These are phyloP conservation scores for Aureobasidium sp. DNA, from an alignment of 2,329 filamentous ascomycete genomes.

Conservation along the genomic window DNA sequence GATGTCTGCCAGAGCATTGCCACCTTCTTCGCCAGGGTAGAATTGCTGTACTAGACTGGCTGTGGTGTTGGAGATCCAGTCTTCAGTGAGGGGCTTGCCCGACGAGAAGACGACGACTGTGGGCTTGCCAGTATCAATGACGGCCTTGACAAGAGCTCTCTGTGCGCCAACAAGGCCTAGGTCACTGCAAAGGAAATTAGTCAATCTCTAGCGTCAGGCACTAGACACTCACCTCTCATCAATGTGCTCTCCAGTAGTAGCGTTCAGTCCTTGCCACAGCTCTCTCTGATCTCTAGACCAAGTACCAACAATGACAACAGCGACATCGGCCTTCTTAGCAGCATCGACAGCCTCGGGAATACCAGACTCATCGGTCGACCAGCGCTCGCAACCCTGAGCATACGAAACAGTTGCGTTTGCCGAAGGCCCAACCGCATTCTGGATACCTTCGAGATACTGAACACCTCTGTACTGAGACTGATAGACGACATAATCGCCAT, in stretches of 20 bases:
- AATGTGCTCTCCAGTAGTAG: conserved; percentile 68
- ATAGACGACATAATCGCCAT: conserved; percentile 68
- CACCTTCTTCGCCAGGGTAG: conserved; percentile 64
- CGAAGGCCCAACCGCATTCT: conserved; percentile 42
- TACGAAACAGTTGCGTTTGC: conserved; percentile 55
- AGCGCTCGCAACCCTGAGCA: conserved; percentile 63
- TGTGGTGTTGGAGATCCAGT: conserved; percentile 61
- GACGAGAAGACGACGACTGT: conserved; percentile 62
- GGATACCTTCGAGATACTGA: conserved; percentile 64
- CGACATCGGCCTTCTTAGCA: conserved; percentile 61
- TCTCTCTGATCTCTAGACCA: conserved; percentile 68
- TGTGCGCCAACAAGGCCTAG: conserved; percentile 65
- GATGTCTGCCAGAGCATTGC: conserved; percentile 58
- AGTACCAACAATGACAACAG: conserved; percentile 66
- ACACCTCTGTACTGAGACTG: conserved; percentile 57
- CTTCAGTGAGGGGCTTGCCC: conserved; percentile 66
- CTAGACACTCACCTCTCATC: conserved; percentile 60
- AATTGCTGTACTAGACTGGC: conserved; percentile 66
- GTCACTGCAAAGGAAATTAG: conserved; percentile 55
- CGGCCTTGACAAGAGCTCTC: conserved; percentile 57
- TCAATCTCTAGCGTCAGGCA: conserved; percentile 64
- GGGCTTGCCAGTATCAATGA: conserved; percentile 60
- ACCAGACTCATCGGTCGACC: conserved; percentile 62
- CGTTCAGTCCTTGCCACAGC: conserved; percentile 64
- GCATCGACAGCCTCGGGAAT: conserved; percentile 60